Percentiles rank a stretch among this genome's conserved stretches.
These are phyloP conservation scores for Cerrena zonata DNA, from an alignment of 1,284 basidiomycete genomes.

Conservation along the genomic window DNA sequence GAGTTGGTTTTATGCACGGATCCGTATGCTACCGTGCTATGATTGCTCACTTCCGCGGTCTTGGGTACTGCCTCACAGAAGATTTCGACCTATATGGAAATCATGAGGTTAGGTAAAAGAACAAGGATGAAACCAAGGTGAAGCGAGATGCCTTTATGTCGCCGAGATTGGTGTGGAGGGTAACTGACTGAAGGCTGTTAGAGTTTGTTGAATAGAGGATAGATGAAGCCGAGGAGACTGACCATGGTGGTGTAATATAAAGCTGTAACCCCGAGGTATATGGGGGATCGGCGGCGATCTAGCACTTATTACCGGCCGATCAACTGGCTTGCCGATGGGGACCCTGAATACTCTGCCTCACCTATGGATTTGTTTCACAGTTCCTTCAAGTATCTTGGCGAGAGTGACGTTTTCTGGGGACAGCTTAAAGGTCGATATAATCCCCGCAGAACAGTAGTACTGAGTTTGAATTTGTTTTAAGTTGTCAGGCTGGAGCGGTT, in stretches of 20 bases:
- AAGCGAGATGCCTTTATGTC: slow-evolving; percentile 77
- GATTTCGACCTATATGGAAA: slow-evolving; percentile 93
- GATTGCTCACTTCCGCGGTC: slow-evolving; percentile 81
- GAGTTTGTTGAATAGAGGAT: no score
- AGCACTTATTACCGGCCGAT: neutral
- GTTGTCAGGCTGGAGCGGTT: no score
- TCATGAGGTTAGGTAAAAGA: slow-evolving; percentile 31
- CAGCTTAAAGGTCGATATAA: no score
- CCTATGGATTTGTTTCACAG: no score
- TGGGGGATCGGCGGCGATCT: neutral
- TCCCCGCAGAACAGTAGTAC: no score
- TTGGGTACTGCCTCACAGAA: slow-evolving; percentile 96
- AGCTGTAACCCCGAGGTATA: neutral
- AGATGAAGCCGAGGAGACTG: slow-evolving; percentile 3
- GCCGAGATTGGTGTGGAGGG: slow-evolving; percentile 87
- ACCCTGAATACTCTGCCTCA: neutral
- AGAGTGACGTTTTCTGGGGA: no score
- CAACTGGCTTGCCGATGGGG: neutral
- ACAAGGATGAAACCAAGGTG: slow-evolving; percentile 1
- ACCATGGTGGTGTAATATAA: slow-evolving; percentile 9
- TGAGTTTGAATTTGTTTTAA: no score
- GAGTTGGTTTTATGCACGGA: no score
- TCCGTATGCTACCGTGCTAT: no score
- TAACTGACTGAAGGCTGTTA: slow-evolving; percentile 68
- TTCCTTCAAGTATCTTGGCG: no score